Base-by-base conservation (phyloP, 345 rosid species). In the Bruguiera parviflora region DNA sequence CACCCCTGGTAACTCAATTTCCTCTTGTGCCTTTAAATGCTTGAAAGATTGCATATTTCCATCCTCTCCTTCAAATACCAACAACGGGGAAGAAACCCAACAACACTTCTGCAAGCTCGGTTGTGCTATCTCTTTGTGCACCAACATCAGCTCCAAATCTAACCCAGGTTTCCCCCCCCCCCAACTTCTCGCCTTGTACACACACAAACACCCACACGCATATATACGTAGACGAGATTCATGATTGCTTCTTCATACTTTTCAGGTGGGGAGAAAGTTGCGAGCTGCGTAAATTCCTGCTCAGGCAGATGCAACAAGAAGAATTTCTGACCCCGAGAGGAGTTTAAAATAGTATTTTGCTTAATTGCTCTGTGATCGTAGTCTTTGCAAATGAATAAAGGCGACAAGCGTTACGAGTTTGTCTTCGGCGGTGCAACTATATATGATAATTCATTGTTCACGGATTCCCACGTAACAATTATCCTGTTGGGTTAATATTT, bases 261-360 rank as follows among this genome's bases (percentile, higher is more conserved):
- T 9, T 62, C 77, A 81, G 87, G 77, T 60, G 80, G 61, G 51
- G 46, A 77, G 78, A 71, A 75, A 79, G 85, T 84, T 61, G 76
- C 52, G n/a, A 58, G 71, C 52, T 81, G 85, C 51, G 84, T 84
- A 71, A 55, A 75, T 46, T 81, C 85, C n/a, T 84, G 87, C 70
- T 71, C 82, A 0, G 58, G 52, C 57, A 65, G 60, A 18, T 81
- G 87, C 73, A 43, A 53, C 75, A 64, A 64, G 60, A 64, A 65
- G 59, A 24, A 56, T 55, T 72, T 21, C 66, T 1, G 22, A 18
- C 49, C 65, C 46, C 37, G 25, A 35, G 25, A 35, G 16, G 49
- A 29, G 27, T 2, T 39, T 47, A 10, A 22, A 0, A 28, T 43
- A 43, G 49, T 43, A 0, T 43, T 2, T 43, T 43, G 49, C 49